Percentiles rank a stretch among this genome's conserved stretches.
These are phyloP conservation scores for Hericium erinaceus DNA, from an alignment of 768 basidiomycete genomes.

Conservation along the genomic window DNA sequence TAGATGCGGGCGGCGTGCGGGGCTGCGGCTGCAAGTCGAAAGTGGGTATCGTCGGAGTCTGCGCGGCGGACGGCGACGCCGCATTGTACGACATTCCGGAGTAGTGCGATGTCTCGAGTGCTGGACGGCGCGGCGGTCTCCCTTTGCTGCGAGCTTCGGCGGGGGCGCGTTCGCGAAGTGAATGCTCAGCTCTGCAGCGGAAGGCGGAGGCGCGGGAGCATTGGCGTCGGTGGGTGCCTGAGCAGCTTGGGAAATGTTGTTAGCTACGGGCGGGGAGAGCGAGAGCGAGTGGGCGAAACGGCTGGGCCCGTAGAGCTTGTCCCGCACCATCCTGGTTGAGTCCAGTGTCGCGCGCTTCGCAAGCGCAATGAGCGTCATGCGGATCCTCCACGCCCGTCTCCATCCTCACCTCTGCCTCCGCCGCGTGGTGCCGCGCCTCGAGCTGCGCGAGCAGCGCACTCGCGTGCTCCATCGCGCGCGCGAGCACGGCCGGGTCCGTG, in stretches of 20 bases:
- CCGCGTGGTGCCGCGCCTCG: conserved; percentile 22
- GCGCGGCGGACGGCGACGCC: conserved; percentile 24
- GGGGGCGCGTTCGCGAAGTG: conserved; percentile 13
- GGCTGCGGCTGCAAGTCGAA: conserved; percentile 53
- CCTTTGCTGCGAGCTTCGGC: conserved; percentile 30
- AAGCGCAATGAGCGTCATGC: conserved; percentile 63
- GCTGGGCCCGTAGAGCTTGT: conserved; percentile 87
- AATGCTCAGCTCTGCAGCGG: conserved; percentile 13
- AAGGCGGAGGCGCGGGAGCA: conserved; percentile 15
- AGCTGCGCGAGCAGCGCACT: conserved; percentile 42
- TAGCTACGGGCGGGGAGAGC: conserved; percentile 25
- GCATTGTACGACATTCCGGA: conserved; percentile 75
- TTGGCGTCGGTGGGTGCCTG: neutral
- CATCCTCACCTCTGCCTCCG: conserved; percentile 5
- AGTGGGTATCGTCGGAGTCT: conserved; percentile 49
- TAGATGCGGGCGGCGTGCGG: conserved; percentile 66
- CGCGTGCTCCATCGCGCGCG: conserved; percentile 49
- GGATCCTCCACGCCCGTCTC: conserved; percentile 34
- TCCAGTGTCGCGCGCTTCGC: conserved; percentile 73
- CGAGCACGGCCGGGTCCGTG: conserved; percentile 39
- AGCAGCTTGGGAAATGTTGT: neutral
- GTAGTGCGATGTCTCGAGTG: conserved; percentile 74
- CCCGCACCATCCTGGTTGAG: conserved; percentile 86
- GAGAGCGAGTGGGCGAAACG: conserved; percentile 91
- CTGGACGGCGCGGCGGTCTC: conserved; percentile 78